A percentile compares a stretch with the other conserved stretches of the same genome.
Conservation (phyloP, 768 basidiomycete genomes). For the Xerocomellus dryophilus region DNA sequence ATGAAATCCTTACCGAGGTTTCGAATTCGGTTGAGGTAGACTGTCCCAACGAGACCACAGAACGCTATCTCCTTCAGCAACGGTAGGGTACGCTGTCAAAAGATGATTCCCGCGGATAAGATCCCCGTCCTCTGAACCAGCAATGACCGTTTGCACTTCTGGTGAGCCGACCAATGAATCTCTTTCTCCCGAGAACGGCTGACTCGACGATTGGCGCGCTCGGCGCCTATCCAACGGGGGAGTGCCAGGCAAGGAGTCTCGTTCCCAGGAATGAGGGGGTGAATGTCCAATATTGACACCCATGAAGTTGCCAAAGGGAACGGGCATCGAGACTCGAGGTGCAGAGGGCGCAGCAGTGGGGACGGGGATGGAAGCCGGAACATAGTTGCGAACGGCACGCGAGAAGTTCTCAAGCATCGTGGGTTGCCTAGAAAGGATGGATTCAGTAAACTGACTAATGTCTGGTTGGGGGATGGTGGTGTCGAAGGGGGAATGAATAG, state of each 20-base stretch:
- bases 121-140: conserved; percentile 27
- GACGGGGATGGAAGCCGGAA: conserved; percentile 50
- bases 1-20: conserved; percentile 16
- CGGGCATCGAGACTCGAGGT: conserved; percentile 47
- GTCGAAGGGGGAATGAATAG: not conserved
- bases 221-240: conserved; percentile 12
- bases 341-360: conserved; percentile 47
- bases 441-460: conserved; percentile 14
- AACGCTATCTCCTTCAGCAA: conserved; percentile 29
- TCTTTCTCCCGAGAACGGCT: conserved; percentile 5
- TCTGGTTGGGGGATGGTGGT: not conserved
- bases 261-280: conserved; percentile 5
- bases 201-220: conserved; percentile 9
- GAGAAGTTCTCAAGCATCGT: conserved; percentile 52
- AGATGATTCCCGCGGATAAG: conserved; percentile 9
- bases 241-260: conserved; percentile 8
- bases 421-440: conserved; percentile 37
- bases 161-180: conserved; percentile 8
- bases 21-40: conserved; percentile 17
- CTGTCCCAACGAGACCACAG: conserved; percentile 36
- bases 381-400: conserved; percentile 51
- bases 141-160: conserved; percentile 10
- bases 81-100: conserved; percentile 30
- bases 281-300: conserved; percentile 22
- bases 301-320: conserved; percentile 47